Conservation (phyloP, 1,284 basidiomycete genomes). For the Naganishia cerealis region DNA sequence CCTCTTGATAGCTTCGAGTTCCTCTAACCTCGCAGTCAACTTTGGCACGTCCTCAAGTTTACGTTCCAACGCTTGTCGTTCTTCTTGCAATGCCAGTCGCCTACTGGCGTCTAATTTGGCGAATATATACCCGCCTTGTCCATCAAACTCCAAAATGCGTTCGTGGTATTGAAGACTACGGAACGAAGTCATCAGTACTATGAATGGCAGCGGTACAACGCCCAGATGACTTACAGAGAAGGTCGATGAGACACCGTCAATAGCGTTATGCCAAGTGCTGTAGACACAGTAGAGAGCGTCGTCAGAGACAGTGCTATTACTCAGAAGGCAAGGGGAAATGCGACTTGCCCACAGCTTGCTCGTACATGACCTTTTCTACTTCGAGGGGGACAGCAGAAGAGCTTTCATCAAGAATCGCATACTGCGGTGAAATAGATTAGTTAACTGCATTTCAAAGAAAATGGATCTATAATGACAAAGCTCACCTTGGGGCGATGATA, state of each 20-base stretch:
- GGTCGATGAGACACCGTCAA: conserved; percentile 89
- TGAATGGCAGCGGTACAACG: neutral
- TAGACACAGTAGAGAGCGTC: neutral
- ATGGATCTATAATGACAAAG: neutral
- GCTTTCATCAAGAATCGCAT: conserved; percentile 94
- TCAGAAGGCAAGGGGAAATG: neutral
- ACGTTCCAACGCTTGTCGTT: conserved; percentile 79
- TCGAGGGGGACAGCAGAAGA: conserved; percentile 90
- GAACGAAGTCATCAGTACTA: neutral
- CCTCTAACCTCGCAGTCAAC: conserved; percentile 72
- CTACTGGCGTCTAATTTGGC: conserved; percentile 88
- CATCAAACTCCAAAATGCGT: conserved; percentile 82
- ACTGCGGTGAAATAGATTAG: conserved; percentile 58
- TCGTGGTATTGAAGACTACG: conserved; percentile 76
- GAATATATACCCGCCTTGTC: conserved; percentile 63
- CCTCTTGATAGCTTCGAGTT: conserved; percentile 60
- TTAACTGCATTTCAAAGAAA: neutral
- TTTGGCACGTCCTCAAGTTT: conserved; percentile 82
- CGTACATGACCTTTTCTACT: conserved; percentile 93
- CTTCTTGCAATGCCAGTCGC: conserved; percentile 85
- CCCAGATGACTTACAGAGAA: conserved; percentile 64
- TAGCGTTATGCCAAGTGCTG: conserved; percentile 76
- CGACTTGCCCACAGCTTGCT: conserved; percentile 69
- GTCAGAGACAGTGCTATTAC: neutral
- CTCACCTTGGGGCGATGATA: conserved; percentile 87